Conservation (phyloP, 768 basidiomycete species). For the Agaricus blazei region DNA sequence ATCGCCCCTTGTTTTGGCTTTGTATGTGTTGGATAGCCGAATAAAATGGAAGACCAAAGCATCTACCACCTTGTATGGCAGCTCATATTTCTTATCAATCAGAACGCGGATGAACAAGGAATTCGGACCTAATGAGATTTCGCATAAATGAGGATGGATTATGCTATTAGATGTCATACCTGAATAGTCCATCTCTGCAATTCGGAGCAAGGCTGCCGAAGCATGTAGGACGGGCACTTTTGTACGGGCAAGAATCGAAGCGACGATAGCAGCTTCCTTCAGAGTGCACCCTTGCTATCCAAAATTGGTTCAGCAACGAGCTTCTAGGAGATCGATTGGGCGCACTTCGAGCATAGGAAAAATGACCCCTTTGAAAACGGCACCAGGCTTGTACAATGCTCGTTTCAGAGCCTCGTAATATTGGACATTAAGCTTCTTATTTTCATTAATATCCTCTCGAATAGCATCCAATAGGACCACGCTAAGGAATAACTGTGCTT, state of each 20-base stretch:
- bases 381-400: constrained; percentile 91
- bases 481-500: constrained; percentile 88
- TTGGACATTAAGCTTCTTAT: constrained; percentile 89
- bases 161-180: constrained; percentile 36
- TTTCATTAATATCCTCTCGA: constrained; percentile 79
- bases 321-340: neutral
- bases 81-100: constrained; percentile 95
- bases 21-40: constrained; percentile 88
- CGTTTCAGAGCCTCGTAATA: constrained; percentile 92
- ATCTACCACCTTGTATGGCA: constrained; percentile 97
- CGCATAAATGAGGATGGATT: neutral
- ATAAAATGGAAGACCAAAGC: constrained; percentile 98
- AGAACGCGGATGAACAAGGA: constrained; percentile 96
- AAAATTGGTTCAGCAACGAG: neutral
- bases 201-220: constrained; percentile 87
- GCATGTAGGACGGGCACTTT: constrained; percentile 97
- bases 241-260: constrained; percentile 84
- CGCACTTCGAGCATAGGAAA: constrained; percentile 92
- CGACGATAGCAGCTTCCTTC: constrained; percentile 92
- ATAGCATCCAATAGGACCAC: constrained; percentile 89
- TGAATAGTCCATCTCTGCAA: constrained; percentile 95
- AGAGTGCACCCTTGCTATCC: constrained; percentile 70
- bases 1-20: constrained; percentile 63
- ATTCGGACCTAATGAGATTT: constrained; percentile 59
- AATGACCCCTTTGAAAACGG: constrained; percentile 97